Evolutionary conservation across 106 monocot species (phyloP).

Genomic region (Phalaenopsis equestris): DNA sequence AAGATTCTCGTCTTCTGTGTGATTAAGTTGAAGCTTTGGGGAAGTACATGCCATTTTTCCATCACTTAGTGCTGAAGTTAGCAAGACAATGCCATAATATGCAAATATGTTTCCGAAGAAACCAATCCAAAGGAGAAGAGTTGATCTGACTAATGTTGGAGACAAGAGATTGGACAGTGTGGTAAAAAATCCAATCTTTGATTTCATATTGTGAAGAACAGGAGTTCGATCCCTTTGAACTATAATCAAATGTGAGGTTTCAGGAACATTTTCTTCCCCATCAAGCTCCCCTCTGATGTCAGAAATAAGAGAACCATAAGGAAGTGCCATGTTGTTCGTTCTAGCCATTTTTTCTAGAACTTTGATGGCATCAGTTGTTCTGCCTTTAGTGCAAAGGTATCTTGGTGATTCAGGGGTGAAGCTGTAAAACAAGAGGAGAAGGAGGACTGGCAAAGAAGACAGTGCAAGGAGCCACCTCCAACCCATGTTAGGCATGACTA

Average conservation of each 20-base stretch:
- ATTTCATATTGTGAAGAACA: not conserved
- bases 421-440: constrained; percentile 60
- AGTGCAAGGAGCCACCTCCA: constrained; percentile 85
- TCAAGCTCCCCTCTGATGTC: constrained; percentile 11
- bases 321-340: constrained; percentile 40
- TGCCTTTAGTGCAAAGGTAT: constrained; percentile 67
- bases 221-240: not conserved
- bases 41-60: constrained; percentile 18
- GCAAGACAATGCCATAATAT: constrained; percentile 77
- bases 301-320: constrained; percentile 50
- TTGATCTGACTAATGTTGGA: constrained; percentile 42
- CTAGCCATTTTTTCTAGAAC: constrained; percentile 51
- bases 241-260: constrained; percentile 31
- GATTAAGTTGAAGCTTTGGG: not conserved
- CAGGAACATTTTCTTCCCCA: constrained; percentile 23
- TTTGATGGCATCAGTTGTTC: constrained; percentile 34
- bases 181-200: constrained; percentile 21
- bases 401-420: constrained; percentile 69
- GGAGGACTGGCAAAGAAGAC: constrained; percentile 57
- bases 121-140: constrained; percentile 63
- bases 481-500: constrained; percentile 55
- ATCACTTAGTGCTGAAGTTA: constrained; percentile 49
- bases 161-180: constrained; percentile 36
- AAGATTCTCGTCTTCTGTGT: constrained; percentile 13
- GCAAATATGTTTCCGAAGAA: constrained; percentile 78